Evolutionary conservation across 805 yeast species (phyloP).

Genomic region (Clavispora fructus): DNA sequence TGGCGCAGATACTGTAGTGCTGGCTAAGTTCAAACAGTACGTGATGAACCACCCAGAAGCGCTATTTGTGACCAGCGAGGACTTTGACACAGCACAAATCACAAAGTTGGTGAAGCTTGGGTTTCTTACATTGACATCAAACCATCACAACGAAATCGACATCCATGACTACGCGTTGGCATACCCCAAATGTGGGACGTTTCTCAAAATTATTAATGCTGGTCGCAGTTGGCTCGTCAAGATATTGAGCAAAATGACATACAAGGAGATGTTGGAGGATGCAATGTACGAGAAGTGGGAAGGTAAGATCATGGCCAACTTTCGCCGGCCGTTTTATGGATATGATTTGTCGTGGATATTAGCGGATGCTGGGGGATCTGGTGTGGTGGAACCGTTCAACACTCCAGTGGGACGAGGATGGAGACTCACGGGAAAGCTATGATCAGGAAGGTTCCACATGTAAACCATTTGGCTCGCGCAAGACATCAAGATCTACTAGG

Average conservation of each 20-base stretch:
- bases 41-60: constrained; percentile 22
- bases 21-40: constrained; percentile 20
- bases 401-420: constrained; percentile 56
- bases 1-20: constrained; percentile 1
- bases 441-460: not conserved
- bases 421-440: constrained; percentile 48
- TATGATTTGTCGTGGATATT: constrained; percentile 45
- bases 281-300: constrained; percentile 43
- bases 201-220: constrained; percentile 38
- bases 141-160: constrained; percentile 39
- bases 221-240: constrained; percentile 43
- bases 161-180: constrained; percentile 36
- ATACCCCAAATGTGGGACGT: constrained; percentile 48
- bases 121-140: constrained; percentile 40
- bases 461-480: no score
- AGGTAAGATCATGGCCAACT: constrained; percentile 34
- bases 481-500: no score
- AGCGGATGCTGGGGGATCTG: constrained; percentile 49
- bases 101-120: constrained; percentile 36
- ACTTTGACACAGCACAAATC: constrained; percentile 23
- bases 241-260: constrained; percentile 28
- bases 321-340: constrained; percentile 47
- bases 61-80: constrained; percentile 20
- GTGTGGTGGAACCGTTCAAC: constrained; percentile 46
- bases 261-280: constrained; percentile 40